These are phyloP conservation scores for Mortierella claussenii DNA, from an alignment of 192 early-diverging fungal genomes.

Conservation along the genomic window DNA sequence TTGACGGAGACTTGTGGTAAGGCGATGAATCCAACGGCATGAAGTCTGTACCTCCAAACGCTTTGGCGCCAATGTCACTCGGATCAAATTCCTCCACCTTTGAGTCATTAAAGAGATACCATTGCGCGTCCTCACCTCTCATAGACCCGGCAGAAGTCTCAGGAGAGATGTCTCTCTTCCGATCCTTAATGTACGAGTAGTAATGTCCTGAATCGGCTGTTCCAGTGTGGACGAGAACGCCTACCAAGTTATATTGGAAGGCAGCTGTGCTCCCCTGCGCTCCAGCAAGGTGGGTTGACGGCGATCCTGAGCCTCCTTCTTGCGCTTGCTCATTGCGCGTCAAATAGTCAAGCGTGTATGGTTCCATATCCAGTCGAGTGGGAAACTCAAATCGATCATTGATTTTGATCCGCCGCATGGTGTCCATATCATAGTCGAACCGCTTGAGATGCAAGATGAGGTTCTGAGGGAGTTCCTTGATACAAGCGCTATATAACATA, in stretches of 20 bases:
- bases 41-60: constrained; percentile 57
- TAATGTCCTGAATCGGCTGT: constrained; percentile 69
- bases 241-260: constrained; percentile 60
- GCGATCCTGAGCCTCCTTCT: constrained; percentile 31
- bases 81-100: constrained; percentile 62
- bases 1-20: constrained; percentile 49
- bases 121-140: constrained; percentile 18
- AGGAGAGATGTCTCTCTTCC: neutral
- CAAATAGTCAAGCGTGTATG: constrained; percentile 60
- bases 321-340: constrained; percentile 51
- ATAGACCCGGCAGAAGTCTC: neutral
- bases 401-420: constrained; percentile 65
- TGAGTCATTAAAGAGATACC: constrained; percentile 68
- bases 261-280: constrained; percentile 25
- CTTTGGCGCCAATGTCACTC: constrained; percentile 54
- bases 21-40: constrained; percentile 50
- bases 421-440: constrained; percentile 69
- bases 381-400: constrained; percentile 72
- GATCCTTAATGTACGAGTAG: constrained; percentile 64
- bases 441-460: constrained; percentile 73
- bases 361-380: constrained; percentile 62
- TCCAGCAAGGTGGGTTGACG: neutral
- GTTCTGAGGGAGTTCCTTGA: constrained; percentile 64
- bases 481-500: constrained; percentile 55
- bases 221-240: constrained; percentile 70